A percentile compares a stretch with the other conserved stretches of the same genome.
Evolutionary conservation across 257 asterid genomes (phyloP).

Genomic region (Paraleonurus japonicus): DNA sequence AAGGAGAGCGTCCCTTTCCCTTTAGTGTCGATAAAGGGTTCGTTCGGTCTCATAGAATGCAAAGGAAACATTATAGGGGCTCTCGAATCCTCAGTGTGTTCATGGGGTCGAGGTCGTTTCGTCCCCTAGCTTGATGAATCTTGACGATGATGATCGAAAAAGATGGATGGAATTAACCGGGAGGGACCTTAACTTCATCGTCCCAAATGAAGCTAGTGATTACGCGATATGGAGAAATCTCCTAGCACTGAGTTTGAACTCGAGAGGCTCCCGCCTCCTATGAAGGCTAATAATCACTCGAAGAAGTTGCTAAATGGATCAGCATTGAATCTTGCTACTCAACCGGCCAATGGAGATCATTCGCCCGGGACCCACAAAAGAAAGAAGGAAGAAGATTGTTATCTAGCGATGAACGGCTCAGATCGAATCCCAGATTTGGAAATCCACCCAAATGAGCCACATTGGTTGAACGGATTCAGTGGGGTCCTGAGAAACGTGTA

Average conservation of each 20-base stretch:
- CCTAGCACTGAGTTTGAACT: conserved; percentile 76
- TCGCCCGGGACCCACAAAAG: conserved; percentile 56
- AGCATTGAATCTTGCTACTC: conserved; percentile 60
- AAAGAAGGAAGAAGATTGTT: conserved; percentile 68
- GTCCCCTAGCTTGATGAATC: conserved; percentile 56
- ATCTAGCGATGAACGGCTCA: conserved; percentile 38
- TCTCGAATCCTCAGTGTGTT: conserved; percentile 92
- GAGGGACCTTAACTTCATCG: conserved; percentile 59
- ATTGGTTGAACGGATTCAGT: conserved; percentile 66
- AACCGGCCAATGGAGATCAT: conserved; percentile 46
- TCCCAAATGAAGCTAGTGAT: conserved; percentile 79
- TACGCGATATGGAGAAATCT: conserved; percentile 78
- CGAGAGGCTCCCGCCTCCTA: conserved; percentile 47
- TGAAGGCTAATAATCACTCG: conserved; percentile 47
- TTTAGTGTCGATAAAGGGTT: conserved; percentile 85
- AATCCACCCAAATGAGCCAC: conserved; percentile 50
- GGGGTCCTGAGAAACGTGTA: conserved; percentile 68
- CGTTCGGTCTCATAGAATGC: conserved; percentile 93
- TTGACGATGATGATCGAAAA: conserved; percentile 70
- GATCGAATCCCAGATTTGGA: conserved; percentile 59
- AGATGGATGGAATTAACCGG: conserved; percentile 90
- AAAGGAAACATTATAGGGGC: conserved; percentile 85
- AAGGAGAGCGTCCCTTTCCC: conserved; percentile 86
- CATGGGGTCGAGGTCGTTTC: conserved; percentile 83
- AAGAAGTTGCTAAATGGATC: conserved; percentile 74